Conservation (phyloP, 1,284 basidiomycete species). For the Cryptococcus sp. region DNA sequence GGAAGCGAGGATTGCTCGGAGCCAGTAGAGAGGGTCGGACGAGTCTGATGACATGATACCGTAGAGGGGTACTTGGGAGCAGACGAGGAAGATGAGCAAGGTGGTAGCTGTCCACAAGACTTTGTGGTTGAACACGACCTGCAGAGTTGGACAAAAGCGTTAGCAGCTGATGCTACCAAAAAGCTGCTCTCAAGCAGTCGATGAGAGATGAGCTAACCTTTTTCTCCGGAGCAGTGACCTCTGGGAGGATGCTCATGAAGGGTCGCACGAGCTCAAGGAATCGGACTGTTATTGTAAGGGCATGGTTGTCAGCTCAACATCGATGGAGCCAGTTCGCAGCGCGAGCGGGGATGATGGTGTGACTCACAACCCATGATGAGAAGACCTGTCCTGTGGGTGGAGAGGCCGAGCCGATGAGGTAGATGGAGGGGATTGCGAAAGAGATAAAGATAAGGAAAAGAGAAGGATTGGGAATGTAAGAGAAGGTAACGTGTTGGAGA, state of each 20-base stretch:
- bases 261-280: conserved; percentile 94
- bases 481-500: conserved; percentile 2
- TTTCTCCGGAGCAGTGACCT: conserved; percentile 93
- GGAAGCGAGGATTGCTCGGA: conserved; percentile 97
- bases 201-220: conserved; percentile 62
- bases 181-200: not conserved
- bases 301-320: conserved; percentile 7
- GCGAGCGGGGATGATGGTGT: not conserved
- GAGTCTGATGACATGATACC: conserved; percentile 98
- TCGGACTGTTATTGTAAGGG: conserved; percentile 63
- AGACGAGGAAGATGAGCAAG: conserved; percentile 95
- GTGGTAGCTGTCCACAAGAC: conserved; percentile 96
- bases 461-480: conserved; percentile 4
- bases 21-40: conserved; percentile 98
- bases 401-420: conserved; percentile 12
- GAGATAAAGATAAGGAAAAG: conserved; percentile 8
- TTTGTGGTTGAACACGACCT: conserved; percentile 96
- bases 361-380: conserved; percentile 41
- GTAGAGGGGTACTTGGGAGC: conserved; percentile 94
- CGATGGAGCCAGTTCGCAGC: not conserved
- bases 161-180: too few relatives aligned
- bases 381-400: conserved; percentile 10
- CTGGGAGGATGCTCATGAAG: conserved; percentile 88
- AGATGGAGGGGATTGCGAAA: conserved; percentile 2
- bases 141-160: conserved; percentile 1